Evolutionary conservation across 371 early-diverging fungal genomes (phyloP).

Genomic region (Nematocida sp.): DNA sequence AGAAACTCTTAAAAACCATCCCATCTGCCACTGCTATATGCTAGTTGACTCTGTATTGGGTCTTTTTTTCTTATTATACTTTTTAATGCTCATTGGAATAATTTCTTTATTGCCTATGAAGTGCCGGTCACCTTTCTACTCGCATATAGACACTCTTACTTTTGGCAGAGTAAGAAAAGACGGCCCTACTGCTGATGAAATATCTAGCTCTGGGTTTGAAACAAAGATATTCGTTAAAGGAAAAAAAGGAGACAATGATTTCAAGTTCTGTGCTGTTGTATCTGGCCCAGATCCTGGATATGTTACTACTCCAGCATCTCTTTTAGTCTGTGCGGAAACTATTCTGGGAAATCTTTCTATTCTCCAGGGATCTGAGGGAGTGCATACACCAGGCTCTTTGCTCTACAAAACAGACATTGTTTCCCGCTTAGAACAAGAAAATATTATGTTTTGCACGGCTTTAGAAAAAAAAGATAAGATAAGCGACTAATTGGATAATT

Average conservation of each 20-base stretch:
- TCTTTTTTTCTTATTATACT: neutral
- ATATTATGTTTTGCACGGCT: conserved; percentile 56
- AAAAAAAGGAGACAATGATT: conserved; percentile 8
- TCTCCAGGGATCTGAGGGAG: conserved; percentile 56
- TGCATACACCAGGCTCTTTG: conserved; percentile 64
- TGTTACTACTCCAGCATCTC: conserved; percentile 60
- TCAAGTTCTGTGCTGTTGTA: conserved; percentile 51
- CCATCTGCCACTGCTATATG: conserved; percentile 52
- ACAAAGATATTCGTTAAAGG: conserved; percentile 55
- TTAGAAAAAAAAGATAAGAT: neutral
- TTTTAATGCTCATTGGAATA: conserved; percentile 15
- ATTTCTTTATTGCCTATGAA: conserved; percentile 19
- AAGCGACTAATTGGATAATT: too few relatives aligned
- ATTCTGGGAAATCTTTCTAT: conserved; percentile 50
- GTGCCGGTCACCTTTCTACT: neutral
- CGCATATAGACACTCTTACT: conserved; percentile 52
- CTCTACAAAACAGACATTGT: conserved; percentile 60
- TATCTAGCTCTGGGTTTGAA: conserved; percentile 57
- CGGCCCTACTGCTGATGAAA: conserved; percentile 51
- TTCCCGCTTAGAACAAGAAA: conserved; percentile 53
- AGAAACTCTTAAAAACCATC: conserved; percentile 19
- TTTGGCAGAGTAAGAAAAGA: conserved; percentile 56
- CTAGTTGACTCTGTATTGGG: conserved; percentile 5
- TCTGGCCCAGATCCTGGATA: conserved; percentile 67
- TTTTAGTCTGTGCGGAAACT: conserved; percentile 41